Conservation (phyloP, 208 protist genomes). For the Trypanosoma cruzi region DNA sequence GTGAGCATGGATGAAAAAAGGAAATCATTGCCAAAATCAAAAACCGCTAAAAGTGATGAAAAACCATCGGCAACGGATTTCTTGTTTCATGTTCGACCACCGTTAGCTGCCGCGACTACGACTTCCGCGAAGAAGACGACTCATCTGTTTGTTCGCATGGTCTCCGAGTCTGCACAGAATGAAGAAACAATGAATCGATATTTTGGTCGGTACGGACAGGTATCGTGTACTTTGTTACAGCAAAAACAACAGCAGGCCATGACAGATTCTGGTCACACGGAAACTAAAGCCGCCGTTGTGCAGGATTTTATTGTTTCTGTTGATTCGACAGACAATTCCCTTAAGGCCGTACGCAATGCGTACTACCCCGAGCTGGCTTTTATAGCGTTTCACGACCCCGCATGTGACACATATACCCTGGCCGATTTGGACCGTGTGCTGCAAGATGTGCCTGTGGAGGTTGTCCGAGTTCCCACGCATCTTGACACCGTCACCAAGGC, state of each 20-base stretch:
- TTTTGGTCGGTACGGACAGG: conserved; percentile 91
- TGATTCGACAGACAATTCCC: conserved; percentile 74
- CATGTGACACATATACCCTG: conserved; percentile 50
- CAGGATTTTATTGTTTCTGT: conserved; percentile 88
- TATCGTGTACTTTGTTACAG: conserved; percentile 51
- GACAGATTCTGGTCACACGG: conserved; percentile 3
- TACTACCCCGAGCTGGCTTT: conserved; percentile 88
- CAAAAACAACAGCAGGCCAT: conserved; percentile 29
- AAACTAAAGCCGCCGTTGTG: conserved; percentile 21
- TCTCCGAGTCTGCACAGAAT: conserved; percentile 57
- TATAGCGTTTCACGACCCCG: conserved; percentile 69
- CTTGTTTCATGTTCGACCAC: conserved; percentile 53
- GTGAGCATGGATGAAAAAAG: not conserved
- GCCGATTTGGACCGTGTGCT: conserved; percentile 62
- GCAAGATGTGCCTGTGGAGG: conserved; percentile 28
- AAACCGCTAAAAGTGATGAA: conserved; percentile 13
- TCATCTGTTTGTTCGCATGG: conserved; percentile 83
- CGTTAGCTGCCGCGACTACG: not conserved
- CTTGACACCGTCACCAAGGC: not conserved
- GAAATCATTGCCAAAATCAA: not conserved
- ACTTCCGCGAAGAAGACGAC: conserved; percentile 14
- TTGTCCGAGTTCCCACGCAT: conserved; percentile 2
- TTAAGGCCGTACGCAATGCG: conserved; percentile 60
- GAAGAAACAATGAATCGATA: conserved; percentile 88
- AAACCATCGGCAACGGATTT: not conserved